These are phyloP conservation scores for Kockiozyma suomiensis DNA, from an alignment of 805 yeast species.

Conservation along the genomic window DNA sequence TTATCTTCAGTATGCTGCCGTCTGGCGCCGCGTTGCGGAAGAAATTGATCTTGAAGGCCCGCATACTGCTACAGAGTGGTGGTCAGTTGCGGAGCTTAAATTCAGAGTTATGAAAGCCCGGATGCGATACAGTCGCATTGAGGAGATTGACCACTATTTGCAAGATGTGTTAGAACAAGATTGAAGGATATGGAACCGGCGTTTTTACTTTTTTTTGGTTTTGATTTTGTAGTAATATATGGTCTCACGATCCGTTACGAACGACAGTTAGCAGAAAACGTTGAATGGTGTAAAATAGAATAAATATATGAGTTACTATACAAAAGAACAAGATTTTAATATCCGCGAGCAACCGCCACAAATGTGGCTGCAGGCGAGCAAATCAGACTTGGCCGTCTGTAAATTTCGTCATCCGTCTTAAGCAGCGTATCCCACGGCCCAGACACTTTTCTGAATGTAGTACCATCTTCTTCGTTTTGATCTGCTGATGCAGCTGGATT, in stretches of 20 bases:
- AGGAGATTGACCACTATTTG: constrained; percentile 16
- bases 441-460: not conserved
- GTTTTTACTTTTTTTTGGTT: not conserved
- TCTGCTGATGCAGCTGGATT: not conserved
- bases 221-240: not conserved
- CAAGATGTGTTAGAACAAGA: constrained; percentile 15
- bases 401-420: constrained; percentile 4
- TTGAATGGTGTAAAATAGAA: not conserved
- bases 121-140: constrained; percentile 18
- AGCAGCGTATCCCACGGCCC: constrained; percentile 8
- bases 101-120: constrained; percentile 23
- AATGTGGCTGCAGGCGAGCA: constrained; percentile 9
- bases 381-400: not conserved
- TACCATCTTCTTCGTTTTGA: not conserved
- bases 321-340: not conserved
- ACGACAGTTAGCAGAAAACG: not conserved
- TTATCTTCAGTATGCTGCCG: constrained; percentile 28
- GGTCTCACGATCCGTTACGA: constrained; percentile 1
- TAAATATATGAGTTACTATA: not conserved
- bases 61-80: constrained; percentile 29
- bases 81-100: constrained; percentile 26
- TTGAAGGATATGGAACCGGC: not conserved
- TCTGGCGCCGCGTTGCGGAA: constrained; percentile 27
- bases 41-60: constrained; percentile 29
- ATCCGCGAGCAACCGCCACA: constrained; percentile 8